Evolutionary conservation across 345 rosid genomes (phyloP).

Genomic region (Hibiscus tridactylites): DNA sequence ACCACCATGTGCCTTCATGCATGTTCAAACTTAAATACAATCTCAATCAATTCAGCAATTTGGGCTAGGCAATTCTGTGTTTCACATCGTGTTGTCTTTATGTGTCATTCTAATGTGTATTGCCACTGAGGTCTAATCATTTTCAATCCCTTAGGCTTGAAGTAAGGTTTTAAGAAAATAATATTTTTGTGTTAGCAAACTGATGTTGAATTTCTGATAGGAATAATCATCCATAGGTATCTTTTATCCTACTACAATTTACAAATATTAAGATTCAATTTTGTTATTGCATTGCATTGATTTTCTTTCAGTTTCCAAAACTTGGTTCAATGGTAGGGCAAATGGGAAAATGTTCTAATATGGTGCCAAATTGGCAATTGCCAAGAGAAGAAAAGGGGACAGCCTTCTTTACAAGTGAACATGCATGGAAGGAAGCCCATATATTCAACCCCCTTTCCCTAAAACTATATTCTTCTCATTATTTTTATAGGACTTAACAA

Average conservation of each 20-base stretch:
- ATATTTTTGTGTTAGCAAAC: background rate
- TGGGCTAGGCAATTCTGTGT: no score
- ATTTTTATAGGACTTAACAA: no score
- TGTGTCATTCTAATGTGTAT: no score
- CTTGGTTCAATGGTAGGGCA: background rate
- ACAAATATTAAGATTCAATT: no score
- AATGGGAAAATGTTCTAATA: background rate
- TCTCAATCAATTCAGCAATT: no score
- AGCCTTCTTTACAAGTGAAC: background rate
- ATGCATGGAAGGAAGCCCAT: background rate
- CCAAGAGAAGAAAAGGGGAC: background rate
- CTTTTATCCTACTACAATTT: background rate
- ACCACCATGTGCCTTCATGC: background rate
- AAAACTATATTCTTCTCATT: no score
- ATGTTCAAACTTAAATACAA: background rate
- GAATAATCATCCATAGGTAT: background rate
- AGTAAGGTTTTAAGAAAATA: background rate
- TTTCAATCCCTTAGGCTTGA: background rate
- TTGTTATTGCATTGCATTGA: background rate
- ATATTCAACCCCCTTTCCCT: background rate
- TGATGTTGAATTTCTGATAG: background rate
- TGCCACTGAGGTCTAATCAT: no score
- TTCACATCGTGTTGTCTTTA: no score
- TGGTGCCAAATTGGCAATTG: background rate
- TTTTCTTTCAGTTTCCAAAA: background rate